These are phyloP conservation scores for Puccinia hordei DNA, from an alignment of 1,284 basidiomycete genomes.

Conservation along the genomic window DNA sequence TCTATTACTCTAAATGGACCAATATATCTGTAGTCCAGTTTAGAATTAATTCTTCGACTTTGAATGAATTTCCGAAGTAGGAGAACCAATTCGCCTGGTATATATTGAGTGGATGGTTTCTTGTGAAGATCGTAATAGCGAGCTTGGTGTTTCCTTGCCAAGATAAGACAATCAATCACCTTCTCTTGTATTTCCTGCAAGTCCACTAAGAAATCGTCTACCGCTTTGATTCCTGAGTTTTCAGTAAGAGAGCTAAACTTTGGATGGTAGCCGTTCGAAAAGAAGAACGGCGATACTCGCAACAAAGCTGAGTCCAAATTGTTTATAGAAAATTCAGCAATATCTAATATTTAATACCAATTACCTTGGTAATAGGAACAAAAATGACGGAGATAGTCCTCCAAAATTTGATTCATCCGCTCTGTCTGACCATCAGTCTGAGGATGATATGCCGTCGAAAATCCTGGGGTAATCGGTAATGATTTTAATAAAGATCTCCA, in stretches of 20 bases:
- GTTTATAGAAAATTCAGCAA: slow-evolving; percentile 6
- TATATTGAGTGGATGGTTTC: background rate
- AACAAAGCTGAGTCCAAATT: background rate
- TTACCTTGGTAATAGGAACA: slow-evolving; percentile 1
- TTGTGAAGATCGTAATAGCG: background rate
- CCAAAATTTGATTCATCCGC: slow-evolving; percentile 1
- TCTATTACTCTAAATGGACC: slow-evolving; percentile 7
- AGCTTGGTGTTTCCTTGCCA: background rate
- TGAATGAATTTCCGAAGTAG: background rate
- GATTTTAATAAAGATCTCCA: background rate
- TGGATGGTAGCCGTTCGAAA: background rate
- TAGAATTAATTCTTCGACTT: background rate
- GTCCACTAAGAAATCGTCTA: background rate
- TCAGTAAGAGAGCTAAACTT: background rate
- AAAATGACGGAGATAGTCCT: slow-evolving; percentile 15
- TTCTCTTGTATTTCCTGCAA: background rate
- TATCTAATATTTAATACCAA: background rate
- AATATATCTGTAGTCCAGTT: background rate
- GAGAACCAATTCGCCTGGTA: background rate
- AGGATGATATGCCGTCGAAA: background rate
- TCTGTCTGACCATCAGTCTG: slow-evolving; percentile 11
- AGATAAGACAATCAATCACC: background rate
- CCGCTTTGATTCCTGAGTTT: background rate
- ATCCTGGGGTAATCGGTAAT: background rate
- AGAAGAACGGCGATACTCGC: background rate